phyloP scores from a whole-genome alignment of 1,139 yeast species.

The Magnusiomyces suaveolens region DNA sequence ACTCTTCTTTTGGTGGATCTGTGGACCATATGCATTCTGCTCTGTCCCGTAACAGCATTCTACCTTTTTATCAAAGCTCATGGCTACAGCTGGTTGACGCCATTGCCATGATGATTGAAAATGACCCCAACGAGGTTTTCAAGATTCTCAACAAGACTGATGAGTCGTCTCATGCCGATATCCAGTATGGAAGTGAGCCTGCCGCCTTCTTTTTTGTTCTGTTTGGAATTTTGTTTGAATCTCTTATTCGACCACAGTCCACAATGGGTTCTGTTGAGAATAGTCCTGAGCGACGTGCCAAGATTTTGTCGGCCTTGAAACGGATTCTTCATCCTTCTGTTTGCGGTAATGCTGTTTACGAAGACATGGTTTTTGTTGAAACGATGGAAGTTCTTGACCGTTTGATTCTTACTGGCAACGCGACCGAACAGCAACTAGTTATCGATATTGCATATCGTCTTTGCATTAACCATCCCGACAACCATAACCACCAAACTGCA shows the following conservation, averaged over 20 bases:
- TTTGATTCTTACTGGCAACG: constrained; percentile 50
- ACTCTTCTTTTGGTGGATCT: constrained; percentile 20
- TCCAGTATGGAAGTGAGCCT: constrained; percentile 43
- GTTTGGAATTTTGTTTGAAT: constrained; percentile 77
- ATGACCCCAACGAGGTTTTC: constrained; percentile 38
- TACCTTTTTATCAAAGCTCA: constrained; percentile 49
- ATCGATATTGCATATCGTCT: constrained; percentile 49
- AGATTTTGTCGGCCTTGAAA: constrained; percentile 46
- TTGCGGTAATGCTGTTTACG: constrained; percentile 52
- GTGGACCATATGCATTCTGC: constrained; percentile 31
- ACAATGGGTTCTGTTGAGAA: constrained; percentile 16
- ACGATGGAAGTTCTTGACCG: constrained; percentile 69
- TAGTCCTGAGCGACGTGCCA: constrained; percentile 28
- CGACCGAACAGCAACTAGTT: constrained; percentile 44
- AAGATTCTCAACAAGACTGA: constrained; percentile 31
- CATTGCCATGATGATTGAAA: constrained; percentile 55
- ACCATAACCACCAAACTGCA: constrained; percentile 15
- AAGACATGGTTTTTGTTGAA: constrained; percentile 66
- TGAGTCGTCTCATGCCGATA: constrained; percentile 18
- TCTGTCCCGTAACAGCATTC: constrained; percentile 25
- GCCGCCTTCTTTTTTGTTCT: constrained; percentile 70
- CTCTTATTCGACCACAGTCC: constrained; percentile 41
- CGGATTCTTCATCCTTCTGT: constrained; percentile 50
- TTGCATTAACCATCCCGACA: constrained; percentile 31
- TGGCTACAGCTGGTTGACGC: constrained; percentile 81